Percentiles rank a stretch among this genome's conserved stretches.
Evolutionary conservation across 108 stramenopile species (phyloP).

Genomic region (Skeletonema menzelii): DNA sequence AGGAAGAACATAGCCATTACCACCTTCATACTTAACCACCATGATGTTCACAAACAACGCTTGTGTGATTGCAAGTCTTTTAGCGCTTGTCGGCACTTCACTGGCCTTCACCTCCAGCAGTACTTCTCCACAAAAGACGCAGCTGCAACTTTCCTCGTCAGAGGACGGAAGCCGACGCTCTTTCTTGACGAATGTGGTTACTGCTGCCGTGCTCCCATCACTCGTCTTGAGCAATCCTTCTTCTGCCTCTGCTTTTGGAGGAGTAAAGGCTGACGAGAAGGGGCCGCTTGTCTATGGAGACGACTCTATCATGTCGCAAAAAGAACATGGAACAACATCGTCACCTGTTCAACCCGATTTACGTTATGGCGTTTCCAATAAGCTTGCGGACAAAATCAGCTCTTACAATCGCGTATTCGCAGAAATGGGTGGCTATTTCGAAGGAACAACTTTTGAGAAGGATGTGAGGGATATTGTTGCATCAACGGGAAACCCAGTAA

Average conservation of each 20-base stretch:
- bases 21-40: background rate
- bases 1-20: background rate
- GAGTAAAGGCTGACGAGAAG: conserved; percentile 5
- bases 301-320: conserved; percentile 56
- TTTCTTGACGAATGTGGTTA: conserved; percentile 26
- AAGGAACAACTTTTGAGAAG: conserved; percentile 26
- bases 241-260: conserved; percentile 13
- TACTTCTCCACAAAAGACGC: background rate
- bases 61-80: background rate
- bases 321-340: conserved; percentile 71
- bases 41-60: background rate
- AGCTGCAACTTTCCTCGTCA: background rate
- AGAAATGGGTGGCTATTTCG: conserved; percentile 39
- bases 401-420: conserved; percentile 71
- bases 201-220: conserved; percentile 5
- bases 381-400: conserved; percentile 74
- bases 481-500: background rate
- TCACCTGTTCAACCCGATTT: conserved; percentile 67
- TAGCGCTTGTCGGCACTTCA: background rate
- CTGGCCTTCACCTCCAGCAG: background rate
- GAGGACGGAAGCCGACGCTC: conserved; percentile 14
- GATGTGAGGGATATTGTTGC: conserved; percentile 19
- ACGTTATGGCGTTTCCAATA: conserved; percentile 52
- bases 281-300: conserved; percentile 42
- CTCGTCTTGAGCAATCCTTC: conserved; percentile 9